phyloP scores from a whole-genome alignment of 2,329 filamentous ascomycete genomes.

The Leptodontidium sp. region DNA sequence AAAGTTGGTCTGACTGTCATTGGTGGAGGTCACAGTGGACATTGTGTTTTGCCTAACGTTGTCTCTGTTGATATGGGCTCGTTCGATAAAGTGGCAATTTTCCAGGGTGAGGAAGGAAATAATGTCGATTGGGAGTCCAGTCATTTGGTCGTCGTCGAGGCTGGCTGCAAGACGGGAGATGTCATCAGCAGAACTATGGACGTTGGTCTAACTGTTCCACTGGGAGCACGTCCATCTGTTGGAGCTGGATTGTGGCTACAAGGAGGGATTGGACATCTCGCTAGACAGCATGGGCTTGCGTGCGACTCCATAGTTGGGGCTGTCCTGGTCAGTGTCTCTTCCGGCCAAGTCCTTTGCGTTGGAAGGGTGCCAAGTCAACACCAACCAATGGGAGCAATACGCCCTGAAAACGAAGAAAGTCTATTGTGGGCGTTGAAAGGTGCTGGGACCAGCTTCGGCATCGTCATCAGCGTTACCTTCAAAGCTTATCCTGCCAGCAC shows the following conservation, averaged over 20 bases:
- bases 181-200: slow-evolving; percentile 50
- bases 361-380: slow-evolving; percentile 46
- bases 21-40: slow-evolving; percentile 66
- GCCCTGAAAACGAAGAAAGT: slow-evolving; percentile 34
- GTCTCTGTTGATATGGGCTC: slow-evolving; percentile 66
- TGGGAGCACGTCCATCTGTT: slow-evolving; percentile 69
- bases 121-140: neutral
- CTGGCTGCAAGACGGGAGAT: slow-evolving; percentile 52
- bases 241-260: slow-evolving; percentile 70
- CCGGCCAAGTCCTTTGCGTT: slow-evolving; percentile 57
- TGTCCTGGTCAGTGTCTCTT: slow-evolving; percentile 61
- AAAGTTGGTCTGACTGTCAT: slow-evolving; percentile 57
- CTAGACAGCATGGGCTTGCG: slow-evolving; percentile 57
- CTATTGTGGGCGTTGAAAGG: slow-evolving; percentile 40
- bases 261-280: slow-evolving; percentile 63
- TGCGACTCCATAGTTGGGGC: slow-evolving; percentile 69
- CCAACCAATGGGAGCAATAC: slow-evolving; percentile 30
- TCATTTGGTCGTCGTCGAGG: slow-evolving; percentile 33
- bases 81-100: slow-evolving; percentile 55
- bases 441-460: slow-evolving; percentile 39
- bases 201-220: slow-evolving; percentile 61
- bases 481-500: slow-evolving; percentile 31
- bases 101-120: slow-evolving; percentile 50
- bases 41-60: slow-evolving; percentile 61
- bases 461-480: slow-evolving; percentile 40